Conservation (phyloP, 495 filamentous ascomycete genomes). For the Daldinia decipiens region DNA sequence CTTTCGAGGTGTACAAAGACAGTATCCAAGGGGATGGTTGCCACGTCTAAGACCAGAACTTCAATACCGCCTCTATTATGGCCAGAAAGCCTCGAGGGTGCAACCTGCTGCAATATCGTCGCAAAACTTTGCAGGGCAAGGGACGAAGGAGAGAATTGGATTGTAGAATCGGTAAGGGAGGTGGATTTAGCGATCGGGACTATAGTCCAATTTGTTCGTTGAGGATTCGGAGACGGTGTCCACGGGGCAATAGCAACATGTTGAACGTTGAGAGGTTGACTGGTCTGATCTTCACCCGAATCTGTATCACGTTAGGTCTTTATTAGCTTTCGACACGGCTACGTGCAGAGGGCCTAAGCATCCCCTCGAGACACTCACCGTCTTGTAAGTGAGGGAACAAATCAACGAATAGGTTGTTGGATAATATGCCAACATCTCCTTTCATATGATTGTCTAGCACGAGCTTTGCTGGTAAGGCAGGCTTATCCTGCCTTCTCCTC, state of each 20-base stretch:
- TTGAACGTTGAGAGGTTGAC: slow-evolving; percentile 51
- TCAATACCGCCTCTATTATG: slow-evolving; percentile 74
- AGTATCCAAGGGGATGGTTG: slow-evolving; percentile 80
- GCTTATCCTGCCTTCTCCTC: slow-evolving; percentile 66
- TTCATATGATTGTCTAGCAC: slow-evolving; percentile 87
- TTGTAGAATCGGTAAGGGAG: slow-evolving; percentile 73
- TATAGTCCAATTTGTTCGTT: slow-evolving; percentile 81
- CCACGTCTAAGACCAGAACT: slow-evolving; percentile 82
- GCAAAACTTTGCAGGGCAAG: slow-evolving; percentile 81
- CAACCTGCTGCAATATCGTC: slow-evolving; percentile 65
- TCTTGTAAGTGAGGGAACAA: slow-evolving; percentile 72
- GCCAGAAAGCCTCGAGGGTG: slow-evolving; percentile 70
- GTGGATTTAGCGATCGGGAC: slow-evolving; percentile 75
- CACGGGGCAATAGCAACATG: slow-evolving; percentile 87
- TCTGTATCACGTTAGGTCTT: slow-evolving; percentile 33
- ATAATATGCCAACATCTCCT: slow-evolving; percentile 87
- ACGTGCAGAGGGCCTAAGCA: slow-evolving; percentile 21
- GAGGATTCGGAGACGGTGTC: slow-evolving; percentile 69
- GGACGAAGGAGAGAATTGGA: slow-evolving; percentile 84
- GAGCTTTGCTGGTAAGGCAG: slow-evolving; percentile 62
- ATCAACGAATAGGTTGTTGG: slow-evolving; percentile 84
- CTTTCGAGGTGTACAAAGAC: slow-evolving; percentile 87
- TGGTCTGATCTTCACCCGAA: slow-evolving; percentile 47
- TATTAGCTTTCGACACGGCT: slow-evolving; percentile 33
- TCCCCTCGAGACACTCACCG: slow-evolving; percentile 45